A percentile compares a stretch with the other conserved stretches of the same genome.
Conservation (phyloP, 2,329 filamentous ascomycete species). For the Epichloe baconii region DNA sequence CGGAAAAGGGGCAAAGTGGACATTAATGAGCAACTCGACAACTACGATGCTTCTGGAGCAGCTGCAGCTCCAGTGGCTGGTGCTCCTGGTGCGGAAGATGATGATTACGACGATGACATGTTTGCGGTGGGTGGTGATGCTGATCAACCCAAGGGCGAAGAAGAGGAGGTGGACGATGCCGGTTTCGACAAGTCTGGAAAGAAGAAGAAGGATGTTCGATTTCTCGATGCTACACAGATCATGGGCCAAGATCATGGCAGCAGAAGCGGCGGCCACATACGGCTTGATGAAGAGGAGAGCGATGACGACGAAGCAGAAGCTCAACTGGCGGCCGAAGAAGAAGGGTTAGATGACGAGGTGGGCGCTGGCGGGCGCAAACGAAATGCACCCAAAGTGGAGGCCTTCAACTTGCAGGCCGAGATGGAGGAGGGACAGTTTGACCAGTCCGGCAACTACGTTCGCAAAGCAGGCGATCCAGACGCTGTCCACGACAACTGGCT, state of each 20-base stretch:
- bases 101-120: constrained; percentile 67
- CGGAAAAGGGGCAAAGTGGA: constrained; percentile 37
- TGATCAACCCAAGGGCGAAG: constrained; percentile 24
- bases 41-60: constrained; percentile 34
- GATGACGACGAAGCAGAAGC: constrained; percentile 55
- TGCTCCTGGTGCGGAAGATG: constrained; percentile 20
- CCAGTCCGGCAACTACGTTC: constrained; percentile 78
- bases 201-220: constrained; percentile 49
- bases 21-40: constrained; percentile 39
- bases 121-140: constrained; percentile 56
- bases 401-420: constrained; percentile 86
- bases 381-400: constrained; percentile 86
- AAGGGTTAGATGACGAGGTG: constrained; percentile 75
- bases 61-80: constrained; percentile 22
- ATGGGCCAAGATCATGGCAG: constrained; percentile 66
- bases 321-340: constrained; percentile 58
- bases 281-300: constrained; percentile 41
- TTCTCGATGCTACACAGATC: constrained; percentile 50
- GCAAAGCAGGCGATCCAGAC: constrained; percentile 79
- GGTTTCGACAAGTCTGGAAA: constrained; percentile 32
- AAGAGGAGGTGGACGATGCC: constrained; percentile 22
- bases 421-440: constrained; percentile 91
- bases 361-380: constrained; percentile 83
- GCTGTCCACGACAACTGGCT: constrained; percentile 87
- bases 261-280: constrained; percentile 60